Conservation (phyloP, 2,329 filamentous ascomycete species). For the Akanthomyces uredinophilus region DNA sequence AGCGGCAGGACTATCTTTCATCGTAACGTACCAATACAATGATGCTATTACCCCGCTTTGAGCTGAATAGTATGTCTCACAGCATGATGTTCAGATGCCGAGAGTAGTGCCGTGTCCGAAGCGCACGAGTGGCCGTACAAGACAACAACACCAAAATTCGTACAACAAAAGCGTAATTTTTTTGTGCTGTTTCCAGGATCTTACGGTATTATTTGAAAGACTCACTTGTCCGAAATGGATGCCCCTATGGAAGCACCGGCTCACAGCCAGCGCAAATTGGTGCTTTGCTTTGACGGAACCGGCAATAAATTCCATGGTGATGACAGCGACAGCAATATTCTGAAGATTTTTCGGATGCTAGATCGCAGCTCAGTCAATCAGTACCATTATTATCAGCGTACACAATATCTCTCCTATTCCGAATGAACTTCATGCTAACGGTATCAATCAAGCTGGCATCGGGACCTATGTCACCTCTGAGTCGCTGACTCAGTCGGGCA, state of each 20-base stretch:
- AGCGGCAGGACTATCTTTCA: not conserved
- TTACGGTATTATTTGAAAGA: too few species aligned
- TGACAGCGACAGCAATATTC: slow-evolving; percentile 59
- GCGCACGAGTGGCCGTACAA: too few species aligned
- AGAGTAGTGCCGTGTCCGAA: not conserved
- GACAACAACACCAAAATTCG: not conserved
- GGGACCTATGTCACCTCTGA: slow-evolving; percentile 65
- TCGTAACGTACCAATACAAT: not conserved
- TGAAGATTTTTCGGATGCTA: slow-evolving; percentile 67
- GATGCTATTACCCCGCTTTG: not conserved
- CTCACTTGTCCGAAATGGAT: not conserved
- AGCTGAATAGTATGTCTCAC: not conserved
- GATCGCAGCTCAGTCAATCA: slow-evolving; percentile 59
- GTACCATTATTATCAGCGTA: slow-evolving; percentile 60
- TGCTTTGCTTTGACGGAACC: slow-evolving; percentile 60
- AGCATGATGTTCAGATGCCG: not conserved
- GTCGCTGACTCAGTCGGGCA: slow-evolving; percentile 53
- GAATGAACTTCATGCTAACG: not conserved
- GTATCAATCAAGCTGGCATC: slow-evolving; percentile 50
- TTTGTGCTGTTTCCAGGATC: too few species aligned
- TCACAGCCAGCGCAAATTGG: slow-evolving; percentile 39
- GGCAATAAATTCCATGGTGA: slow-evolving; percentile 61
- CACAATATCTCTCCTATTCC: slow-evolving; percentile 19
- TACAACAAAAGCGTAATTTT: not conserved
- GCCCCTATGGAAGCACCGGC: slow-evolving; percentile 1